Evolutionary conservation across 108 stramenopile species (phyloP).

Genomic region (Skeletonema potamos): DNA sequence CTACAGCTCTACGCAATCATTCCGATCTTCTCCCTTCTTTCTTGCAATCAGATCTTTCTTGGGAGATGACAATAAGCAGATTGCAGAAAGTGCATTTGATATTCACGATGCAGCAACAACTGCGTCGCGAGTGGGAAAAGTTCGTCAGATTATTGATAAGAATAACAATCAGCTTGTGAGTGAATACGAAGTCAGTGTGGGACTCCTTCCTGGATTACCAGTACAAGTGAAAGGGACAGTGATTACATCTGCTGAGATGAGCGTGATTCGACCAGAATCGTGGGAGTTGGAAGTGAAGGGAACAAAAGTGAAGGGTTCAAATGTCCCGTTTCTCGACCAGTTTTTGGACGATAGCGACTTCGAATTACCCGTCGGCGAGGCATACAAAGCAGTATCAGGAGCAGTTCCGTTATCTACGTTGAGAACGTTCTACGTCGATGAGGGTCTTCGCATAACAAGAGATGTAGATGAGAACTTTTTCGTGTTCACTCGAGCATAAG

Average conservation of each 20-base stretch:
- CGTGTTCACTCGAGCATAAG: constrained; percentile 72
- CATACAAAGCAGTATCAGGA: constrained; percentile 61
- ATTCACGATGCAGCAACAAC: constrained; percentile 78
- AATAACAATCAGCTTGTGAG: constrained; percentile 51
- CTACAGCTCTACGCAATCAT: constrained; percentile 77
- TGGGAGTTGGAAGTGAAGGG: constrained; percentile 64
- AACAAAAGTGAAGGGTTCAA: constrained; percentile 77
- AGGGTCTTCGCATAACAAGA: constrained; percentile 80
- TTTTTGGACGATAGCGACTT: constrained; percentile 65
- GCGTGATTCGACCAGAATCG: constrained; percentile 55
- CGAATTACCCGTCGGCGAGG: constrained; percentile 73
- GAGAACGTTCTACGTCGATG: constrained; percentile 79
- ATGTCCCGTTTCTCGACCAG: constrained; percentile 78
- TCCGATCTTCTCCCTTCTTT: constrained; percentile 84
- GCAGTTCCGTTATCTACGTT: constrained; percentile 56
- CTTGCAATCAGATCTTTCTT: constrained; percentile 60
- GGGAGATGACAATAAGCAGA: constrained; percentile 62
- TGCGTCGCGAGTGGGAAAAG: constrained; percentile 69
- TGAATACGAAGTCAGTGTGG: constrained; percentile 80
- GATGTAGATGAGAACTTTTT: constrained; percentile 87
- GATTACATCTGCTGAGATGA: constrained; percentile 65
- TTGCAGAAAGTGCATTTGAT: constrained; percentile 72
- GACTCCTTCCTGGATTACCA: constrained; percentile 74
- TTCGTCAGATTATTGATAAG: constrained; percentile 66
- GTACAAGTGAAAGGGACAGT: constrained; percentile 72